Conservation (phyloP, 371 early-diverging fungal genomes). For the Mucor irregularis region DNA sequence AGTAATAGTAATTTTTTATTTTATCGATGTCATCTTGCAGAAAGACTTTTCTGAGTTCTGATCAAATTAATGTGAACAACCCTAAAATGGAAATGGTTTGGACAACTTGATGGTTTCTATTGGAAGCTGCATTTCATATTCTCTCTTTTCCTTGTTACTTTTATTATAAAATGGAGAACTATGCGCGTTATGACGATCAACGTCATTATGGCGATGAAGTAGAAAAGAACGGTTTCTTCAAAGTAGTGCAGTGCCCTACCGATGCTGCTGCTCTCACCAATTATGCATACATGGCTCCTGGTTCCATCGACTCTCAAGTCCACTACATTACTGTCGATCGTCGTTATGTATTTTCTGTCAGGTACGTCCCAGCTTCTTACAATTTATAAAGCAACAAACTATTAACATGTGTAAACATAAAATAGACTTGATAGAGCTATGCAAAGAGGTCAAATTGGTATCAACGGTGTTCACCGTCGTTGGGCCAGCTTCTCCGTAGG, state of each 20-base stretch:
- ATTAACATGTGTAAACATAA: too few species aligned
- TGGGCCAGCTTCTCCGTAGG: conserved; percentile 87
- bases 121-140: background rate
- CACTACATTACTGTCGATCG: conserved; percentile 78
- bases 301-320: conserved; percentile 68
- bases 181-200: conserved; percentile 14
- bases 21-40: too few species aligned
- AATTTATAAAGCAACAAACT: too few species aligned
- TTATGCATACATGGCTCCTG: conserved; percentile 68
- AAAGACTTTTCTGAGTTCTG: too few species aligned
- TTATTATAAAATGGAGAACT: conserved; percentile 6
- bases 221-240: conserved; percentile 4
- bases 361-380: too few species aligned
- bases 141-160: background rate
- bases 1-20: background rate
- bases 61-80: too few species aligned
- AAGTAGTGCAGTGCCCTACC: conserved; percentile 59
- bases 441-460: conserved; percentile 71
- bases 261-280: conserved; percentile 81
- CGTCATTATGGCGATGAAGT: conserved; percentile 10
- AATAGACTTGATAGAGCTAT: conserved; percentile 59
- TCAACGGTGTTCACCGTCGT: conserved; percentile 76
- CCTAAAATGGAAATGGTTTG: too few species aligned
- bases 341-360: conserved; percentile 76
- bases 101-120: too few species aligned